Conservation (phyloP, 106 monocot species). For the Acanthochlamys bracteata region DNA sequence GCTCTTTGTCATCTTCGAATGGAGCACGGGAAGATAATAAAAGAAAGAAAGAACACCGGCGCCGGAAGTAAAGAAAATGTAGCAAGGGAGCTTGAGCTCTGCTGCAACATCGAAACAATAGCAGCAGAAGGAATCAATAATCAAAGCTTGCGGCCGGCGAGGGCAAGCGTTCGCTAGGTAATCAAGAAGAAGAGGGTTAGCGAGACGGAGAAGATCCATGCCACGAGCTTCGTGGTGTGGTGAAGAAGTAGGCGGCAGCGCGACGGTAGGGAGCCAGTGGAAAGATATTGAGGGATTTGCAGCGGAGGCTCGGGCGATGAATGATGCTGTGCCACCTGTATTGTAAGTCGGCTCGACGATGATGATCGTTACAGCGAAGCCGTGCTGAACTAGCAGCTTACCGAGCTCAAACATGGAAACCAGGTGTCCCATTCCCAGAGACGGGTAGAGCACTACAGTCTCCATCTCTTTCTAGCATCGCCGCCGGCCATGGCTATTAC, state of each 20-base stretch:
- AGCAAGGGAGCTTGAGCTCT: slow-evolving; percentile 5
- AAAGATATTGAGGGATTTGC: slow-evolving; percentile 28
- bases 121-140: slow-evolving; percentile 27
- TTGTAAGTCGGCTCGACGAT: slow-evolving; percentile 13
- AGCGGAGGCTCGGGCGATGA: neutral
- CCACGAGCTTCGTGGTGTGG: slow-evolving; percentile 2
- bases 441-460: slow-evolving; percentile 7
- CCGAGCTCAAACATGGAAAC: slow-evolving; percentile 12
- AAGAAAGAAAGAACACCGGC: neutral
- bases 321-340: neutral
- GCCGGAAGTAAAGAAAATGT: slow-evolving; percentile 5
- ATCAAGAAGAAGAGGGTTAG: slow-evolving; percentile 8
- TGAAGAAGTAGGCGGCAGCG: neutral
- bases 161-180: slow-evolving; percentile 3
- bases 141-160: slow-evolving; percentile 15
- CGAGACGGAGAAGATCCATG: neutral
- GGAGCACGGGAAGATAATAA: slow-evolving; percentile 1
- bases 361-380: neutral
- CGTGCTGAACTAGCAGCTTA: slow-evolving; percentile 5
- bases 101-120: slow-evolving; percentile 23
- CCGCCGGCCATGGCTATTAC: neutral
- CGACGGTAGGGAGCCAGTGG: slow-evolving; percentile 22
- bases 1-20: neutral
- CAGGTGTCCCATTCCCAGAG: slow-evolving; percentile 8
- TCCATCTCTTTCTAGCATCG: neutral